Evolutionary conservation across 768 basidiomycete species (phyloP).

Genomic region (Hortiboletus campestris): DNA sequence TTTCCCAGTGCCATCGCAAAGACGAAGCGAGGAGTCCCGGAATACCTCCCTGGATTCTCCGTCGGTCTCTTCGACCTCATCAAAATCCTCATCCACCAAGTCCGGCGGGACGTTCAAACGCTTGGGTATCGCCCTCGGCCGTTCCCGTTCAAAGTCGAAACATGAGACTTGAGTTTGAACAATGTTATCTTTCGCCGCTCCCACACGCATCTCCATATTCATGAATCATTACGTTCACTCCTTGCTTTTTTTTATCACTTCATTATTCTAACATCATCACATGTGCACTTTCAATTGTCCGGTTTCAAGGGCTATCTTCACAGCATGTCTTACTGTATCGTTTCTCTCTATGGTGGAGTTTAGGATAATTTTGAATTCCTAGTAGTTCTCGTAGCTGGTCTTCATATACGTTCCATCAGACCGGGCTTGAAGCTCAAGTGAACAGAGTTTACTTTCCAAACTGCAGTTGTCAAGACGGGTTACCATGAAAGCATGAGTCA

Average conservation of each 20-base stretch:
- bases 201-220: constrained; percentile 1
- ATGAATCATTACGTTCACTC: constrained; percentile 13
- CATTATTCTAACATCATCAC: constrained; percentile 16
- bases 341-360: constrained; percentile 1
- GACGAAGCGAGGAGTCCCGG: constrained; percentile 27
- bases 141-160: constrained; percentile 24
- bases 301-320: background rate
- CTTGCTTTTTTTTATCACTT: constrained; percentile 12
- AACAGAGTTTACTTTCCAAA: constrained; percentile 18
- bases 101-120: constrained; percentile 22
- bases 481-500: background rate
- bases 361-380: background rate
- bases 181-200: background rate
- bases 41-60: constrained; percentile 31
- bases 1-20: constrained; percentile 34
- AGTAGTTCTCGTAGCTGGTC: background rate
- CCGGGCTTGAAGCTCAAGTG: background rate
- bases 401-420: background rate
- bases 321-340: constrained; percentile 18
- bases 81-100: constrained; percentile 20
- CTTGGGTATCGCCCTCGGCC: constrained; percentile 16
- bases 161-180: constrained; percentile 6
- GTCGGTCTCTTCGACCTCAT: constrained; percentile 25
- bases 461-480: constrained; percentile 1
- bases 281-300: background rate